Evolutionary conservation across 176 grass and related monocot species (phyloP).

Genomic region (Avena eriantha): DNA sequence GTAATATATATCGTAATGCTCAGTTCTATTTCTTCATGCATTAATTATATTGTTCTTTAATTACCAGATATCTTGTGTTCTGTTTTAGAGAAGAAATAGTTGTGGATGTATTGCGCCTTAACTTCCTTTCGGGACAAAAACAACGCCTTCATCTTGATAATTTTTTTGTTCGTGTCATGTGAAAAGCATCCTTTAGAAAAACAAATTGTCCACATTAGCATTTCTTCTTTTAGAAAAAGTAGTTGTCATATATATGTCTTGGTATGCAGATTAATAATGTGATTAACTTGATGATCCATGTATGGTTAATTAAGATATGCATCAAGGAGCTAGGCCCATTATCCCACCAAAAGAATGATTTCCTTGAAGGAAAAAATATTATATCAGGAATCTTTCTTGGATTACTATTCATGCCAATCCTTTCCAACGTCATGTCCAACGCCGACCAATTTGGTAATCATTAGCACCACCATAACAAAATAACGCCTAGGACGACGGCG

Average conservation of each 20-base stretch:
- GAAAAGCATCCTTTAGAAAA: neutral
- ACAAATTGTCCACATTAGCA: neutral
- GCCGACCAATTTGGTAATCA: slow-evolving; percentile 50
- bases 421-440: slow-evolving; percentile 37
- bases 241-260: neutral
- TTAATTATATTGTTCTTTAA: no score
- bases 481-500: slow-evolving; percentile 2
- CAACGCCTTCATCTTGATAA: neutral
- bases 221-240: neutral
- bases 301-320: neutral
- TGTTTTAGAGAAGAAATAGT: neutral
- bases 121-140: neutral
- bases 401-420: neutral
- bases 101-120: neutral
- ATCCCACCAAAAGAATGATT: slow-evolving; percentile 8
- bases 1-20: no score
- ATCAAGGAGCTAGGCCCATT: neutral
- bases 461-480: slow-evolving; percentile 36
- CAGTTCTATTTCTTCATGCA: no score
- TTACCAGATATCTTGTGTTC: no score
- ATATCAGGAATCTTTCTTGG: slow-evolving; percentile 6
- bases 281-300: neutral
- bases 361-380: neutral
- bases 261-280: neutral
- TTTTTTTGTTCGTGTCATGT: neutral